Conservation (phyloP, 768 basidiomycete species). For the Leccinum variicolor region DNA sequence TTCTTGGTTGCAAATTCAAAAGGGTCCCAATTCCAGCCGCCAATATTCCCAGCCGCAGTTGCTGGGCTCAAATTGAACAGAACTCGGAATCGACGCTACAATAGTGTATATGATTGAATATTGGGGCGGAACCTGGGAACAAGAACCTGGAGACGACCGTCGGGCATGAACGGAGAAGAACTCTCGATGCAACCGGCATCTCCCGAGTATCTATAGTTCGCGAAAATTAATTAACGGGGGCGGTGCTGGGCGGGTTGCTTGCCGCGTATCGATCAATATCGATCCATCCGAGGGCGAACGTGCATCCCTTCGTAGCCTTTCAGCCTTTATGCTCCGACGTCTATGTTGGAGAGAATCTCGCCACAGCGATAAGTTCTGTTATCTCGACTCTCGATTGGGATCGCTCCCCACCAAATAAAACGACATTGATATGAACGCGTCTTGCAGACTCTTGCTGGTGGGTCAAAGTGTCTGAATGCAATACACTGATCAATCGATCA, state of each 20-base stretch:
- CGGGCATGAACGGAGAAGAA: not conserved
- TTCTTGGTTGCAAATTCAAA: not conserved
- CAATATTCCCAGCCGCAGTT: not conserved
- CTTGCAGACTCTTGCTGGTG: no score
- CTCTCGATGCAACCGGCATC: not conserved
- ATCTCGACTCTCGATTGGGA: not conserved
- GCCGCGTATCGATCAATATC: not conserved
- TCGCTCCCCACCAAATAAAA: not conserved
- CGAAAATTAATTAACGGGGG: no score
- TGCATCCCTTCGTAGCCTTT: not conserved
- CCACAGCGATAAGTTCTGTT: not conserved
- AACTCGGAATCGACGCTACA: not conserved
- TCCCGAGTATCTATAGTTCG: not conserved
- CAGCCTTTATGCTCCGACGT: not conserved
- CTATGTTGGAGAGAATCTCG: not conserved
- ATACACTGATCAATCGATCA: no score
- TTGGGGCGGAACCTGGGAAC: not conserved
- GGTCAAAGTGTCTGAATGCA: no score
- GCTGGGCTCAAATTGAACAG: not conserved
- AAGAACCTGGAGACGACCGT: not conserved
- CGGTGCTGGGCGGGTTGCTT: no score
- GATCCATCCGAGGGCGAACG: not conserved
- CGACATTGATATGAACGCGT: not conserved
- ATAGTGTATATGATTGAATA: no score
- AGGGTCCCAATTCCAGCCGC: not conserved